Conservation (phyloP, 768 basidiomycete genomes). For the Boletales sp. region DNA sequence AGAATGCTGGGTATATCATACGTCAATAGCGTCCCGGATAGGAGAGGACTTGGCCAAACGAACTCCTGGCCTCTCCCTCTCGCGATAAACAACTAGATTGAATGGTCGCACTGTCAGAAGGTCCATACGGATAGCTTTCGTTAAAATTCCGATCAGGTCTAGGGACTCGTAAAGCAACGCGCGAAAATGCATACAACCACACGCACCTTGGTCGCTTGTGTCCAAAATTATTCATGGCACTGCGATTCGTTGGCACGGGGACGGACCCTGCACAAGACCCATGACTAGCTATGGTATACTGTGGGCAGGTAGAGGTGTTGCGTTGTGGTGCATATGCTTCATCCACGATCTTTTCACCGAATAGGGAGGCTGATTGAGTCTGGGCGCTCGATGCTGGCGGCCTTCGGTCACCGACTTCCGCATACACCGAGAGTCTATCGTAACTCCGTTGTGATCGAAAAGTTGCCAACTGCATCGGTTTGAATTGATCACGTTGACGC, state of each 20-base stretch:
- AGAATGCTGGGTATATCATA: neutral
- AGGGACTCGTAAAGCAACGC: neutral
- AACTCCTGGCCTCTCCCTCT: slow-evolving; percentile 1
- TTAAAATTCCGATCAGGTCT: slow-evolving; percentile 20
- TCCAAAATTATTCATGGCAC: neutral
- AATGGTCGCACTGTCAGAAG: neutral
- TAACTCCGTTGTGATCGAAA: slow-evolving; percentile 12
- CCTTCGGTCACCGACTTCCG: slow-evolving; percentile 8
- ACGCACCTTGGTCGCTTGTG: slow-evolving; percentile 13
- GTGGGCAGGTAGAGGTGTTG: neutral
- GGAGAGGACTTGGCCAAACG: slow-evolving; percentile 7
- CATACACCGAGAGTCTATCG: slow-evolving; percentile 5
- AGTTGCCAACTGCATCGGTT: slow-evolving; percentile 1
- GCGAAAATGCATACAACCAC: neutral
- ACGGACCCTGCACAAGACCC: slow-evolving; percentile 1
- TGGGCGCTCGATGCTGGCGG: slow-evolving; percentile 9
- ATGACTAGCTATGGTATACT: neutral
- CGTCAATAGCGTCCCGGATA: slow-evolving; percentile 14
- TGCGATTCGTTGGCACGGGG: slow-evolving; percentile 4
- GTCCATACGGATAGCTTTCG: slow-evolving; percentile 6
- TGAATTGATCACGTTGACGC: slow-evolving; percentile 3
- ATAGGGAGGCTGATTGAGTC: slow-evolving; percentile 8
- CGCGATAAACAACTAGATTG: slow-evolving; percentile 4
- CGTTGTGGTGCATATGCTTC: slow-evolving; percentile 3
- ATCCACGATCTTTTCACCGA: slow-evolving; percentile 3